A percentile compares a stretch with the other conserved stretches of the same genome.
Conservation (phyloP, 192 early-diverging fungal genomes). For the Linnemannia elongata region DNA sequence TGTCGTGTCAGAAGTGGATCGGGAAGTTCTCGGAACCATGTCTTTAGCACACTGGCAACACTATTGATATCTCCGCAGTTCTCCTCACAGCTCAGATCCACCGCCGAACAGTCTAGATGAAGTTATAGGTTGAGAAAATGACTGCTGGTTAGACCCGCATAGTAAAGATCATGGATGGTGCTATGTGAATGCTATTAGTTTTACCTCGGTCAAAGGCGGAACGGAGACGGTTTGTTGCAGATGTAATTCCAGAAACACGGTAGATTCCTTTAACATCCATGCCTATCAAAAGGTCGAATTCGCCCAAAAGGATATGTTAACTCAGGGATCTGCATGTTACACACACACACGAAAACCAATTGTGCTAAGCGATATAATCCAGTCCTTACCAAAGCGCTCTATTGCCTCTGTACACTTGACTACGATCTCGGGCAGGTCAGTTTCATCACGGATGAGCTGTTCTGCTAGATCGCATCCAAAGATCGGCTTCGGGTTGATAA, state of each 20-base stretch:
- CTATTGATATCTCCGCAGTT: constrained; percentile 83
- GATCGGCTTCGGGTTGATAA: constrained; percentile 79
- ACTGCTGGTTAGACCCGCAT: neutral
- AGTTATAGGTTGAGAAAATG: neutral
- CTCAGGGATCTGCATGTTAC: neutral
- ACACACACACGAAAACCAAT: neutral
- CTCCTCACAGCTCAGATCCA: constrained; percentile 74
- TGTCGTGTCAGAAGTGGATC: constrained; percentile 84
- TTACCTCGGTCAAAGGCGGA: constrained; percentile 81
- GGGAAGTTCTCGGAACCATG: constrained; percentile 96
- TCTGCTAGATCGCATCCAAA: constrained; percentile 86
- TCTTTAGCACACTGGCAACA: constrained; percentile 88
- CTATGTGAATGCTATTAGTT: neutral
- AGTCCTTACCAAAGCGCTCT: constrained; percentile 71
- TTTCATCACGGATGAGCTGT: constrained; percentile 78
- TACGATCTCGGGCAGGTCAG: constrained; percentile 83
- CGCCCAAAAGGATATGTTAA: neutral
- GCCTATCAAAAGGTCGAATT: constrained; percentile 50
- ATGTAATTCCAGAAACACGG: constrained; percentile 86
- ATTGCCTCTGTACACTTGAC: constrained; percentile 85
- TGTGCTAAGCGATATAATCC: neutral
- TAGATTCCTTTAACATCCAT: constrained; percentile 89
- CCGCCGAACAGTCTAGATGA: constrained; percentile 68
- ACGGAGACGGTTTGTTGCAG: constrained; percentile 80
- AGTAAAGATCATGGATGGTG: neutral